Base-by-base conservation (phyloP, 2,329 filamentous ascomycete species). In the Madurella mycetomatis region DNA sequence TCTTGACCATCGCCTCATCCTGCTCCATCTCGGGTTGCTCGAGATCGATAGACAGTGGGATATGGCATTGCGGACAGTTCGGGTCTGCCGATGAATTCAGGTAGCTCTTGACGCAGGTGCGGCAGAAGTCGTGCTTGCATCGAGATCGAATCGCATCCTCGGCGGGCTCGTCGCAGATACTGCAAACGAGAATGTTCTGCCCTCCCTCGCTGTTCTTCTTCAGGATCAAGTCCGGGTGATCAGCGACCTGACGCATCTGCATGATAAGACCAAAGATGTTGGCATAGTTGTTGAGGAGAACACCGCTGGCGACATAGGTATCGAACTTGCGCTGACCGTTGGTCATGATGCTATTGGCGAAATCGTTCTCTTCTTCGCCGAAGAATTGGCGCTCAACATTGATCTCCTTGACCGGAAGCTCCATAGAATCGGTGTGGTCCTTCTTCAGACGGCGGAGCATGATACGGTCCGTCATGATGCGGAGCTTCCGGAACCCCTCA, bases 261-360 rank as follows among this genome's bases (percentile, higher is more conserved):
- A 97, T 97, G 67, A 99, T 96, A 52, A 99, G 80, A 67, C 92
- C 92, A 65, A 99, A 99, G 61, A 99, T 97, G 69, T 99, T 99
- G 74, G 94, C 94, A 64, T 97, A 97, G 68, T 96, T 96, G 77
- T 97, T 91, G 57, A 99, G 81, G 71, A 99, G 84, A 17, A 97
- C 92, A 74, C 91, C 92, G 60, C 91, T 89, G 16, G 90, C 87
- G 39, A 97, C 94, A 62, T 97, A 99, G 0, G 92, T 97, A 66
- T 97, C 90, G 62, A 97, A 99, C 64, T 91, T 86, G 57, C 94
- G 87, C 55, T 86, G 83, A 8, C 89, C 87, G 67, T 89, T 95
- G 15, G 85, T 90, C 90, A 97, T 99, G 76, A 99, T 95, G 64
- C 90, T 96, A 53, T 84, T 84, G 34, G 92, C 95, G 68, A 99